Evolutionary conservation across 177 flowering plant species (phyloP).

Genomic region (Vitis hybrid): DNA sequence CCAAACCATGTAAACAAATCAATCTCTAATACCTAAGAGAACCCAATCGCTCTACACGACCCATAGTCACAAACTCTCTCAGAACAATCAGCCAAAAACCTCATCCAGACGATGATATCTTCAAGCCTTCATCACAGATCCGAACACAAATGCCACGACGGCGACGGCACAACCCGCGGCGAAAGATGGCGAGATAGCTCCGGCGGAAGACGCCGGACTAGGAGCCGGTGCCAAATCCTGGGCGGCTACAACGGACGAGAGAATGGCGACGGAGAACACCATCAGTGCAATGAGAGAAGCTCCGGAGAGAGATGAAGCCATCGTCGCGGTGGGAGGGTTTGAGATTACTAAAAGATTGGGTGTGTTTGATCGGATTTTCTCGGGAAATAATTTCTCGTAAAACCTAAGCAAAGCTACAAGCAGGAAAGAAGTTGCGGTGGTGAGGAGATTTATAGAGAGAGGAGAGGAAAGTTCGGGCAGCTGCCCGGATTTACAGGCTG

Average conservation of each 20-base stretch:
- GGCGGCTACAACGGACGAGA: constrained; percentile 19
- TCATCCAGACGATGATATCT: neutral
- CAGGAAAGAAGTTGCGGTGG: neutral
- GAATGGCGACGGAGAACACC: constrained; percentile 20
- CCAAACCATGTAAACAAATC: neutral
- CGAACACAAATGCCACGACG: constrained; percentile 29
- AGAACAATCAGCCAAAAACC: neutral
- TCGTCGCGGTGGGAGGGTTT: neutral
- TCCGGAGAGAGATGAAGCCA: constrained; percentile 1
- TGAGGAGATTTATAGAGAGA: constrained; percentile 8
- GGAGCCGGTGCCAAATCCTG: constrained; percentile 46
- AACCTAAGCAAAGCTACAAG: neutral
- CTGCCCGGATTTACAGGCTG: constrained; percentile 26
- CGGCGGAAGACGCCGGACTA: constrained; percentile 37
- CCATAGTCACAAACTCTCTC: neutral
- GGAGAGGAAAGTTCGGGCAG: constrained; percentile 14
- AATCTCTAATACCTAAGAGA: neutral
- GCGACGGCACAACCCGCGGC: constrained; percentile 24
- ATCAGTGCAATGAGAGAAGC: constrained; percentile 17
- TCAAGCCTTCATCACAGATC: constrained; percentile 32
- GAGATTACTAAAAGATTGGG: neutral
- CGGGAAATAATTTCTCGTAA: neutral
- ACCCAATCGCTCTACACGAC: constrained; percentile 2
- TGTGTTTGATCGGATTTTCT: neutral
- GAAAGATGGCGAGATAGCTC: constrained; percentile 30